A percentile compares a stretch with the other conserved stretches of the same genome.
Evolutionary conservation across 1,284 basidiomycete genomes (phyloP).

Genomic region (Heterobasidion occidentale): DNA sequence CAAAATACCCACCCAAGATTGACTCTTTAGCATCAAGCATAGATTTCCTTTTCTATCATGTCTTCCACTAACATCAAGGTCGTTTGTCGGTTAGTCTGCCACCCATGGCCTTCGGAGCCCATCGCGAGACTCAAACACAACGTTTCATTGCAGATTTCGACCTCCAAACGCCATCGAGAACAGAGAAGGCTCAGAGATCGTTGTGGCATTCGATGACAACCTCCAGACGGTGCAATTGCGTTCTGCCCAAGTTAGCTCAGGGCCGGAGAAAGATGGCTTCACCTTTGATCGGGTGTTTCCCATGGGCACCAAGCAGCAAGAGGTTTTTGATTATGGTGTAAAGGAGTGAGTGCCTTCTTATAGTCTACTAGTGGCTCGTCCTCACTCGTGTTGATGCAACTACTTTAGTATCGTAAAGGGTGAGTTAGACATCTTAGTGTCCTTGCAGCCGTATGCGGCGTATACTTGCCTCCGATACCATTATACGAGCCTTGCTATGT

Average conservation of each 20-base stretch:
- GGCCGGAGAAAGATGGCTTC: conserved; percentile 89
- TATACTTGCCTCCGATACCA: not conserved
- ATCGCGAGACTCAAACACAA: not conserved
- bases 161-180: conserved; percentile 91
- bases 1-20: not conserved
- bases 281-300: conserved; percentile 97
- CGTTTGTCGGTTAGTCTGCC: conserved; percentile 74
- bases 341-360: conserved; percentile 66
- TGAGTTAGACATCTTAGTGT: conserved; percentile 19
- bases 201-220: conserved; percentile 86
- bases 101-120: not conserved
- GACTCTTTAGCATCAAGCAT: conserved; percentile 1
- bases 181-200: conserved; percentile 86
- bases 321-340: conserved; percentile 98
- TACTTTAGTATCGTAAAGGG: conserved; percentile 70
- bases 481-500: not conserved
- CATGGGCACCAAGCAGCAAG: conserved; percentile 85
- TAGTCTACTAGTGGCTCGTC: not conserved
- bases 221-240: conserved; percentile 78
- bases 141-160: conserved; percentile 69
- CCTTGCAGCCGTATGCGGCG: not conserved
- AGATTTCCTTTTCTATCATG: conserved; percentile 31
- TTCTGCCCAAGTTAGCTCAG: conserved; percentile 54
- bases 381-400: not conserved
- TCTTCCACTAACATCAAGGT: conserved; percentile 88